Conservation (phyloP, 73 alveolate species). For the Blepharisma japonicum region DNA sequence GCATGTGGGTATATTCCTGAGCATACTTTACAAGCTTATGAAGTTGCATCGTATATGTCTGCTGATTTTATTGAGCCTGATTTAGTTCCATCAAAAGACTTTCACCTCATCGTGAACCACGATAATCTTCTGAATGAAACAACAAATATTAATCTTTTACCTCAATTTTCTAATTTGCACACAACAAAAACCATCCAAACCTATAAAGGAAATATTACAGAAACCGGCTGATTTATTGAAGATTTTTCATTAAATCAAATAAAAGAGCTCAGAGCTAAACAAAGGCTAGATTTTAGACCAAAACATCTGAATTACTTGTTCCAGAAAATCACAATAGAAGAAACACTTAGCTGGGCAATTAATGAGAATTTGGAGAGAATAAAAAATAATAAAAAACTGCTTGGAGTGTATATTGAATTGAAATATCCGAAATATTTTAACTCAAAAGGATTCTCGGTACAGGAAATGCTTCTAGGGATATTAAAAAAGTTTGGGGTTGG, state of each 20-base stretch:
- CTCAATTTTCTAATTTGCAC: constrained; percentile 28
- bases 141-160: constrained; percentile 38
- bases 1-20: constrained; percentile 63
- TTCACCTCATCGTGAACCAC: constrained; percentile 46
- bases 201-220: constrained; percentile 26
- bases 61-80: constrained; percentile 65
- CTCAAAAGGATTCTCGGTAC: constrained; percentile 32
- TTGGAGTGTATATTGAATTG: constrained; percentile 43
- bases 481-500: constrained; percentile 25
- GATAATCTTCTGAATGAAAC: constrained; percentile 46
- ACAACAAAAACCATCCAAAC: constrained; percentile 3
- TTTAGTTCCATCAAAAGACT: constrained; percentile 54
- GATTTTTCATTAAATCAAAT: constrained; percentile 43
- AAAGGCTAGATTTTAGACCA: constrained; percentile 26
- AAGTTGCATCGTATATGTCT: constrained; percentile 47
- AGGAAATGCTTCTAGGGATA: constrained; percentile 27
- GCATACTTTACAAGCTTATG: constrained; percentile 53
- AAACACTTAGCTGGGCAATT: constrained; percentile 35
- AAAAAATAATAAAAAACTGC: constrained; percentile 21
- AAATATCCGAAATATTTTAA: constrained; percentile 35
- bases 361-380: not conserved
- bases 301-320: constrained; percentile 28
- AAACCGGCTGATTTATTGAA: constrained; percentile 36
- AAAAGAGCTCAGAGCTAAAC: constrained; percentile 32
- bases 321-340: constrained; percentile 29